Percentiles rank a stretch among this genome's conserved stretches.
These are phyloP conservation scores for Cyberlindnera galapagoensis DNA, from an alignment of 805 yeast species.

Conservation along the genomic window DNA sequence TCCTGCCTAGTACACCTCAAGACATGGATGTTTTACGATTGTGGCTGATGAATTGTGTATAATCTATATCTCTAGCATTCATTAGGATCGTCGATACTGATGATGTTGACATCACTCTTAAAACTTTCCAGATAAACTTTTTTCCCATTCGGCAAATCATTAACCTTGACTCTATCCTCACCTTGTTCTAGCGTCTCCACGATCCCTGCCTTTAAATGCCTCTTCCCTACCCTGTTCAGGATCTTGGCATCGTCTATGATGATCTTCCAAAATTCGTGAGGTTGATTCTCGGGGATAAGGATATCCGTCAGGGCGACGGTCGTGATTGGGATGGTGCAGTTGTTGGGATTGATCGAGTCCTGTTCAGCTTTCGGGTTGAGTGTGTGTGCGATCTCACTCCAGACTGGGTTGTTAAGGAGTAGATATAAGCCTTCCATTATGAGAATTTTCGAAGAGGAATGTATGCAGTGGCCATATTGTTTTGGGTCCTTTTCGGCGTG, in stretches of 20 bases:
- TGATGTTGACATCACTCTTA: slow-evolving; percentile 19
- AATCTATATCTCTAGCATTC: no score
- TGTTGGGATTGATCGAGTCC: no score
- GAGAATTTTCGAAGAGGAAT: slow-evolving; percentile 43
- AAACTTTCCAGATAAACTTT: slow-evolving; percentile 21
- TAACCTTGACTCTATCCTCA: slow-evolving; percentile 38
- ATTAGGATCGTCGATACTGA: slow-evolving; percentile 21
- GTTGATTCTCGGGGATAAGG: slow-evolving; percentile 18
- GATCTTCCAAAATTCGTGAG: slow-evolving; percentile 46
- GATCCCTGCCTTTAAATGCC: slow-evolving; percentile 61
- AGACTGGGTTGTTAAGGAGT: slow-evolving; percentile 48
- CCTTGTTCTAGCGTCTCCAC: slow-evolving; percentile 45
- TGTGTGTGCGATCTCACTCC: slow-evolving; percentile 42
- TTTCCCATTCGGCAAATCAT: slow-evolving; percentile 62
- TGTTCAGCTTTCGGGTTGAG: slow-evolving; percentile 21
- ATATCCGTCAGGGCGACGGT: no score
- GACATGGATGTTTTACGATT: no score
- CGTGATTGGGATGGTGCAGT: slow-evolving; percentile 8
- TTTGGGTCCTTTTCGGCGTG: slow-evolving; percentile 72
- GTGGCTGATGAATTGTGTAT: no score
- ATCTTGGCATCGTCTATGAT: slow-evolving; percentile 39
- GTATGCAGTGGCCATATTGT: slow-evolving; percentile 41
- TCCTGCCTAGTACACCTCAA: no score
- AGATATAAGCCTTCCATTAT: slow-evolving; percentile 76
- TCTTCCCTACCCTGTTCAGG: slow-evolving; percentile 50